Evolutionary conservation across 1,139 yeast species (phyloP), one percentile per base, ranked within the genome.

Genomic region (Lodderomyces metapsilosis): DNA sequence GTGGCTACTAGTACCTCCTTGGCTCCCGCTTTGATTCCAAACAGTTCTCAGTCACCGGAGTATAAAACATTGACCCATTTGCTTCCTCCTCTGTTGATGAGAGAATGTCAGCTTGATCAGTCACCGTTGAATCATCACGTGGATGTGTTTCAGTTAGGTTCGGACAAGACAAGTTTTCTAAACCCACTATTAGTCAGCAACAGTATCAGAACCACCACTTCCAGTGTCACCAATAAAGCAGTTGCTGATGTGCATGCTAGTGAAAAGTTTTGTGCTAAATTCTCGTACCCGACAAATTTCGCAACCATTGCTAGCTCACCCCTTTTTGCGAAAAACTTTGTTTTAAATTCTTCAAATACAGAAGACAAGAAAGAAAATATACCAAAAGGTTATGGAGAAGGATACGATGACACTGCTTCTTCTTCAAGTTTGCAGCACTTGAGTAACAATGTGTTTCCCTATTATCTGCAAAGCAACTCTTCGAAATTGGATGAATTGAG

Each of bases 251-350:
- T 3, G 10, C 5, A 8, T 28, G 32, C 18, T 10, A 11, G n/a
- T 28, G 32, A 28, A 3, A 28, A 28, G 3, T 28, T 28, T 28
- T 13, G 32, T 11, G 9, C 18, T 15, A 28, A 28, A 15, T 28
- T 28, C 9, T 28, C 18, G 18, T 28, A 28, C 15, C 18, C 32
- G 3, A 28, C 24, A 10, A 25, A 25, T 20, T 35, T 32, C 30
- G 24, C 37, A 16, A 20, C 23, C 12, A 20, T 40, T 24, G 37
- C 39, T 10, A 40, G 39, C 22, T 40, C 43, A 11, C 43, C 43
- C 22, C 27, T 40, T 28, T 28, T 28, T 15, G 32, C 18, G 28
- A 34, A 34, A 12, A 34, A 22, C 18, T 34, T 23, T 28, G 23
- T 33, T 21, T 22, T 38, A 23, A 24, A 31, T 31, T 31, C 37